A percentile compares a stretch with the other conserved stretches of the same genome.
phyloP scores from a whole-genome alignment of 1,284 basidiomycete genomes.

The Microbotryum scabiosae region DNA sequence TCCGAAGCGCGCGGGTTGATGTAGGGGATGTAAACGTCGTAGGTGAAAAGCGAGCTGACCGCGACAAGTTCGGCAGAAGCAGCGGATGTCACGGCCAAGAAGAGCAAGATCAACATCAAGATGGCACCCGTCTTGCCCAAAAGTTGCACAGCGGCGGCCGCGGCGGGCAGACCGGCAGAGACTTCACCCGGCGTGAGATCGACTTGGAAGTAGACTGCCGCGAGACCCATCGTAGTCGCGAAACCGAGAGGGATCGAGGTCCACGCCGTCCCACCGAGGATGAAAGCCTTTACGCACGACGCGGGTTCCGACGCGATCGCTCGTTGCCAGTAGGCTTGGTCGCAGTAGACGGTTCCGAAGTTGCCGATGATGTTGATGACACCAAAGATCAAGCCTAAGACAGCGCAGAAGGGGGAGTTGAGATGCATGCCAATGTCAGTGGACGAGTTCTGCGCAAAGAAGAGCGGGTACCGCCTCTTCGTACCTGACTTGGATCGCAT shows the following conservation, averaged over 20 bases:
- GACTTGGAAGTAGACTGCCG: conserved; percentile 12
- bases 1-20: conserved; percentile 54
- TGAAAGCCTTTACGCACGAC: conserved; percentile 37
- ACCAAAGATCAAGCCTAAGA: conserved; percentile 75
- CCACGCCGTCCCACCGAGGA: conserved; percentile 47
- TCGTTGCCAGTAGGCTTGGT: conserved; percentile 44
- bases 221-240: conserved; percentile 11
- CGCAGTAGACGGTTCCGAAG: conserved; percentile 71
- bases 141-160: conserved; percentile 51
- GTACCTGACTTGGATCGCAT: conserved; percentile 44
- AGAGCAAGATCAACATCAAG: conserved; percentile 46
- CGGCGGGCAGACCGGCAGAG: conserved; percentile 71
- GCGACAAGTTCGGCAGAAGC: conserved; percentile 85
- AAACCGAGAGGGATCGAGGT: conserved; percentile 65
- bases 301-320: conserved; percentile 36
- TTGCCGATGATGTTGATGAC: conserved; percentile 72
- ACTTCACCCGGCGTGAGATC: conserved; percentile 47
- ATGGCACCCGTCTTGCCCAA: conserved; percentile 63
- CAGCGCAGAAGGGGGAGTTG: conserved; percentile 49
- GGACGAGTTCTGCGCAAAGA: too few species aligned
- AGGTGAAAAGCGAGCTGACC: conserved; percentile 49
- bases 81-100: conserved; percentile 70
- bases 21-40: conserved; percentile 57
- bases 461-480: too few species aligned
- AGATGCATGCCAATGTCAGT: neutral